phyloP scores from a whole-genome alignment of 179 eudicot species.

The Heliamphora ciliata region DNA sequence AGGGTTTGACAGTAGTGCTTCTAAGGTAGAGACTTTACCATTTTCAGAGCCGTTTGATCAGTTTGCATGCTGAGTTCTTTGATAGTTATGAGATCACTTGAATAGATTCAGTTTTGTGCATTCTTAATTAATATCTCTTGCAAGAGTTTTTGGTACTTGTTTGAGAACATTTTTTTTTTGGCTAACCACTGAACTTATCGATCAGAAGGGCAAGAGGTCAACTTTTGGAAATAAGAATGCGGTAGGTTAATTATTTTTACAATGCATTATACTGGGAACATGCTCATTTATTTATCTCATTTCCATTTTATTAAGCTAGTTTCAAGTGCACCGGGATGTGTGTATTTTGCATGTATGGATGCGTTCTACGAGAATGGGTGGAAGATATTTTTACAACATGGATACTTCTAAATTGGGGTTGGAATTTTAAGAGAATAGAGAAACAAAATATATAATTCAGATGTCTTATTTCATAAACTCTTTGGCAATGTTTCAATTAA shows the following conservation, averaged over 20 bases:
- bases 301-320: constrained; percentile 2
- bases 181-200: too few species aligned
- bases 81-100: not conserved
- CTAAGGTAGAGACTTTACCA: constrained; percentile 29
- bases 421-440: not conserved
- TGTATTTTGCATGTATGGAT: not conserved
- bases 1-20: constrained; percentile 22
- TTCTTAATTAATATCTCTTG: not conserved
- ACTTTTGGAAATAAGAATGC: too few species aligned
- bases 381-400: too few species aligned
- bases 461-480: too few species aligned
- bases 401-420: not conserved
- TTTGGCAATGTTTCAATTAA: too few species aligned
- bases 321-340: not conserved
- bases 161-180: too few species aligned
- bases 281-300: not conserved
- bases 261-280: too few species aligned
- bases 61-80: not conserved
- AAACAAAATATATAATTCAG: not conserved
- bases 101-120: not conserved
- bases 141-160: not conserved
- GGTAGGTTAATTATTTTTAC: too few species aligned
- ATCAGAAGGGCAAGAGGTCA: too few species aligned
- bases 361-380: too few species aligned
- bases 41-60: not conserved